Percentiles rank a stretch among this genome's conserved stretches.
Evolutionary conservation across 116 monocot genomes (phyloP).

Genomic region (Dioscorea cayenensis): DNA sequence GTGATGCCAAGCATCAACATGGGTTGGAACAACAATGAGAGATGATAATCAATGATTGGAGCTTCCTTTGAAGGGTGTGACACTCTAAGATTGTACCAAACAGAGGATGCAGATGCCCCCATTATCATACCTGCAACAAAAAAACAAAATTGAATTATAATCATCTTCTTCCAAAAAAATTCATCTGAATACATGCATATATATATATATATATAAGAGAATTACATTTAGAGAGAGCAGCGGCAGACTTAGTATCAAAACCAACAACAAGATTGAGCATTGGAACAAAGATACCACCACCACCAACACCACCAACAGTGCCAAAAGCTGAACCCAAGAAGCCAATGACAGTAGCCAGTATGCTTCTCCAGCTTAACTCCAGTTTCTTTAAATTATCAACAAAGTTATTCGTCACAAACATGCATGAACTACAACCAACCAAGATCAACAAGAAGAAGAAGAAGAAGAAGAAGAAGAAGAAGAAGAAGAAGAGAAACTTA

Average conservation of each 20-base stretch:
- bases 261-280: slow-evolving; percentile 93
- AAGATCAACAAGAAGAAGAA: neutral
- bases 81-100: slow-evolving; percentile 97
- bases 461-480: neutral
- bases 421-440: neutral
- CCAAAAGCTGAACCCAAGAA: slow-evolving; percentile 93
- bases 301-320: slow-evolving; percentile 95
- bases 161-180: neutral
- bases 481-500: slow-evolving; percentile 17
- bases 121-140: slow-evolving; percentile 86
- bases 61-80: slow-evolving; percentile 76
- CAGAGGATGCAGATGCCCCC: slow-evolving; percentile 91
- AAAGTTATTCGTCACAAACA: neutral
- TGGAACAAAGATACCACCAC: slow-evolving; percentile 95
- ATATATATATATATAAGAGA: too few species aligned
- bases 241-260: slow-evolving; percentile 93
- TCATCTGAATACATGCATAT: neutral
- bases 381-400: slow-evolving; percentile 31
- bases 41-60: slow-evolving; percentile 90
- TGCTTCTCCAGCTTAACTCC: slow-evolving; percentile 61
- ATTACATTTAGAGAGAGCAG: slow-evolving; percentile 96
- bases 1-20: slow-evolving; percentile 99
- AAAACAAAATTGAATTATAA: neutral
- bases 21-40: slow-evolving; percentile 95
- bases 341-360: slow-evolving; percentile 57